phyloP scores from a whole-genome alignment of 176 grass and related monocot genomes.

The Poa pratensis region DNA sequence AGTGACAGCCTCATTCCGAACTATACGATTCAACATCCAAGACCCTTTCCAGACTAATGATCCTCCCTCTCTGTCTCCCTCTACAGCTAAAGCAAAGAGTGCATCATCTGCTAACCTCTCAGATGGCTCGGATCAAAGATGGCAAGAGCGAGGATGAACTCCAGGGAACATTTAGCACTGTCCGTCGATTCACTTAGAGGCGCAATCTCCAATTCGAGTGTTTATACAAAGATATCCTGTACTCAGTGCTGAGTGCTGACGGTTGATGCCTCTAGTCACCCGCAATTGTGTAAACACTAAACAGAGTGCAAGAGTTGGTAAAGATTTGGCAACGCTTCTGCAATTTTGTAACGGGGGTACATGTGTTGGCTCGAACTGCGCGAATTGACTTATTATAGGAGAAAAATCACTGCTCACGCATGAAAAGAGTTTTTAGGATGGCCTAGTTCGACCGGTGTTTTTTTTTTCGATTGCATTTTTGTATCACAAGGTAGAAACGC shows the following conservation, averaged over 20 bases:
- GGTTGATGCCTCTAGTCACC: neutral
- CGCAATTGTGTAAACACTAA: neutral
- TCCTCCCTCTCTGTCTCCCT: neutral
- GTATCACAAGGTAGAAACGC: too few relatives aligned
- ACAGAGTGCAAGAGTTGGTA: neutral
- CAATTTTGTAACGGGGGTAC: neutral
- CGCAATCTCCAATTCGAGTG: neutral
- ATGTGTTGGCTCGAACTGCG: neutral
- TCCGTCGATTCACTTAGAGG: neutral
- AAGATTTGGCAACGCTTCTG: too few relatives aligned
- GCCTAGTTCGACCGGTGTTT: too few relatives aligned
- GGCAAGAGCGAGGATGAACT: neutral
- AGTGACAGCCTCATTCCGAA: neutral
- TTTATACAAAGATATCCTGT: neutral
- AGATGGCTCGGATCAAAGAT: slow-evolving; percentile 58
- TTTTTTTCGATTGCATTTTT: too few relatives aligned
- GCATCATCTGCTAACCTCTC: slow-evolving; percentile 69
- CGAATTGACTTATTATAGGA: neutral
- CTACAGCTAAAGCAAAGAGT: slow-evolving; percentile 74
- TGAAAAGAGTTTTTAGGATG: too few relatives aligned
- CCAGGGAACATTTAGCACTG: neutral
- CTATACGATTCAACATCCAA: neutral
- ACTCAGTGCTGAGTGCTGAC: neutral
- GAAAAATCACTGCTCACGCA: too few relatives aligned
- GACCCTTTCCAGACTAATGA: slow-evolving; percentile 20